Conservation (phyloP, 371 early-diverging fungal genomes). For the Mucor velutinosus region DNA sequence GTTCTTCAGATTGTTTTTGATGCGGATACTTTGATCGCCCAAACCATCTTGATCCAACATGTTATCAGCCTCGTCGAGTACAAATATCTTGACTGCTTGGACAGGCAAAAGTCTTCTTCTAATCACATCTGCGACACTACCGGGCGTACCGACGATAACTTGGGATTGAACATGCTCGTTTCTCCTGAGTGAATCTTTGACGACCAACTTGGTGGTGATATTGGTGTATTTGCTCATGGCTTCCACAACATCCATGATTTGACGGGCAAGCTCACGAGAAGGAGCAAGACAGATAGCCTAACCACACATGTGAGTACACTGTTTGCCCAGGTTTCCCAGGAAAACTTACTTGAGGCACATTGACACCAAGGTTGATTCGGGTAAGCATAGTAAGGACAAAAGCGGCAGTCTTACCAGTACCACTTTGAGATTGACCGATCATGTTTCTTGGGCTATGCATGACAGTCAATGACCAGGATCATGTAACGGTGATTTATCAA, state of each 20-base stretch:
- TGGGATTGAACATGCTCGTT: slow-evolving; percentile 73
- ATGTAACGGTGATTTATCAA: neutral
- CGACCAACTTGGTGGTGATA: slow-evolving; percentile 73
- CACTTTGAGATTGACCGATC: slow-evolving; percentile 57
- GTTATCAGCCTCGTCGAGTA: slow-evolving; percentile 95
- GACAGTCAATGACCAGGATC: neutral
- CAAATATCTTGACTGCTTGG: slow-evolving; percentile 73
- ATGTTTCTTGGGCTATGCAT: slow-evolving; percentile 42
- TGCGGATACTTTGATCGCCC: slow-evolving; percentile 83
- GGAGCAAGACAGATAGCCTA: slow-evolving; percentile 96
- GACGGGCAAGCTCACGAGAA: slow-evolving; percentile 95
- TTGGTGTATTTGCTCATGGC: slow-evolving; percentile 89
- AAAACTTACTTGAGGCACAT: slow-evolving; percentile 52
- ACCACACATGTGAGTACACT: neutral
- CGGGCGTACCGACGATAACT: slow-evolving; percentile 97
- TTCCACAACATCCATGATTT: slow-evolving; percentile 91
- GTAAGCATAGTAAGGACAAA: slow-evolving; percentile 91
- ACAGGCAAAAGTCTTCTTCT: slow-evolving; percentile 65
- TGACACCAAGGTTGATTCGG: slow-evolving; percentile 60
- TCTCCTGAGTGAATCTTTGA: slow-evolving; percentile 67
- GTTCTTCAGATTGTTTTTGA: slow-evolving; percentile 73
- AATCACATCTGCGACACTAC: slow-evolving; percentile 83
- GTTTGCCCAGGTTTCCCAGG: neutral
- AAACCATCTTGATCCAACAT: slow-evolving; percentile 92
- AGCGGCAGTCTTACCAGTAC: slow-evolving; percentile 93